Conservation (phyloP, 495 filamentous ascomycete species). For the Tuber umbilicatum region DNA sequence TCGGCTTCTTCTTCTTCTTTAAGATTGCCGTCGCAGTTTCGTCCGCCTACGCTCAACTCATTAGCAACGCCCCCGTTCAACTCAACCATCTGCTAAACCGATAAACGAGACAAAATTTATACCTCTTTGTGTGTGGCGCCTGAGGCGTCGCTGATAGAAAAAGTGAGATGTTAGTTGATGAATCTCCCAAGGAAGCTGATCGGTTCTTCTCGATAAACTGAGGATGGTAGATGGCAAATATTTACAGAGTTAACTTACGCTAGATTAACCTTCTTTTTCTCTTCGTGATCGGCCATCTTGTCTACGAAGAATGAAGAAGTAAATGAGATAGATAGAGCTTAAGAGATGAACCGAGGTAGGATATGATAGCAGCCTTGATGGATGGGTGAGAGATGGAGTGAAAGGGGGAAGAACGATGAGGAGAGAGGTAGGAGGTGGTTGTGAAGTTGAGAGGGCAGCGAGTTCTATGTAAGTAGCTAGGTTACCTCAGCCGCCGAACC, state of each 20-base stretch:
- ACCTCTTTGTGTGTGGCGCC: constrained; percentile 83
- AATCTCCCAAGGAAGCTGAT: constrained; percentile 17
- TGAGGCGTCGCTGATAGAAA: constrained; percentile 65
- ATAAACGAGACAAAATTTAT: constrained; percentile 40
- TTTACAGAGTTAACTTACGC: constrained; percentile 54
- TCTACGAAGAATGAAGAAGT: constrained; percentile 14
- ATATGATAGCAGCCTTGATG: constrained; percentile 27
- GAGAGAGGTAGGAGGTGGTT: constrained; percentile 35
- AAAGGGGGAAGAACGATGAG: constrained; percentile 15
- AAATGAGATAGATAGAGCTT: constrained; percentile 29
- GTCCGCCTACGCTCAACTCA: constrained; percentile 56
- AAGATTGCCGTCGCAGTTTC: constrained; percentile 96
- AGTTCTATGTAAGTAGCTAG: constrained; percentile 26
- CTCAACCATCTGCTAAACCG: constrained; percentile 9
- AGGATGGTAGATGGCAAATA: constrained; percentile 18
- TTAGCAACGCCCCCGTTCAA: constrained; percentile 39
- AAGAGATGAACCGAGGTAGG: constrained; percentile 15
- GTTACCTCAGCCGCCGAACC: constrained; percentile 39
- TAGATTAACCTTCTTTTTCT: constrained; percentile 87
- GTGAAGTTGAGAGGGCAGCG: constrained; percentile 21
- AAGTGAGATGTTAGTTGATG: constrained; percentile 35
- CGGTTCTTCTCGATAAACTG: constrained; percentile 17
- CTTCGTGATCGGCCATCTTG: constrained; percentile 64
- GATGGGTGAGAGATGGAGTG: constrained; percentile 27
- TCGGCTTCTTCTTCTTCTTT: constrained; percentile 99